Conservation (phyloP, 805 yeast species). For the Cyberlindnera mrakii region DNA sequence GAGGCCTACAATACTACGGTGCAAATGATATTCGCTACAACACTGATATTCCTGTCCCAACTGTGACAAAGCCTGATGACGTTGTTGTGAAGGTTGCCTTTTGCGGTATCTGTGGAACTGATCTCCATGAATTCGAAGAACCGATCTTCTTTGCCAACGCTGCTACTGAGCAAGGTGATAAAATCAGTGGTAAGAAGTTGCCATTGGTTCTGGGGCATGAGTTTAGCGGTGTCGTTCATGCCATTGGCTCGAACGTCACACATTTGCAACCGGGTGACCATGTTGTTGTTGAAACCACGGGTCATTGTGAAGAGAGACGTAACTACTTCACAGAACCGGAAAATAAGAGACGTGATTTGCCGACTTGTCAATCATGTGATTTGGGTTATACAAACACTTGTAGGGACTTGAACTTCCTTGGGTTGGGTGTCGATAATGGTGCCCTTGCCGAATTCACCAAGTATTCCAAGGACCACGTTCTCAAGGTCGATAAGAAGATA, state of each 20-base stretch:
- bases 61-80: conserved; percentile 31
- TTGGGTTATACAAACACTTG: conserved; percentile 42
- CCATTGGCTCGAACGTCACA: conserved; percentile 41
- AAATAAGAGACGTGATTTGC: conserved; percentile 14
- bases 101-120: conserved; percentile 59
- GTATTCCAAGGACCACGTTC: conserved; percentile 31
- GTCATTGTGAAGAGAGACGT: conserved; percentile 34
- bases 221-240: conserved; percentile 54
- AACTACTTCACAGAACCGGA: conserved; percentile 23
- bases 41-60: conserved; percentile 29
- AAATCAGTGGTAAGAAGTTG: conserved; percentile 30
- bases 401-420: conserved; percentile 35
- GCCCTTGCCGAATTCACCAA: conserved; percentile 40
- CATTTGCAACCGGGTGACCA: conserved; percentile 48
- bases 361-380: conserved; percentile 37
- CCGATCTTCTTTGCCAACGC: conserved; percentile 58
- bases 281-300: conserved; percentile 49
- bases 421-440: conserved; percentile 47
- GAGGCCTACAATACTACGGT: conserved; percentile 35
- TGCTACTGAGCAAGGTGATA: conserved; percentile 28
- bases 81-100: conserved; percentile 38
- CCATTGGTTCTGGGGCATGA: conserved; percentile 61
- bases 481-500: conserved; percentile 33
- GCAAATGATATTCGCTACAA: conserved; percentile 32
- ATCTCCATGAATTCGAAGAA: conserved; percentile 51